Conservation (phyloP, 208 protist species). For the Porcisia deanei region DNA sequence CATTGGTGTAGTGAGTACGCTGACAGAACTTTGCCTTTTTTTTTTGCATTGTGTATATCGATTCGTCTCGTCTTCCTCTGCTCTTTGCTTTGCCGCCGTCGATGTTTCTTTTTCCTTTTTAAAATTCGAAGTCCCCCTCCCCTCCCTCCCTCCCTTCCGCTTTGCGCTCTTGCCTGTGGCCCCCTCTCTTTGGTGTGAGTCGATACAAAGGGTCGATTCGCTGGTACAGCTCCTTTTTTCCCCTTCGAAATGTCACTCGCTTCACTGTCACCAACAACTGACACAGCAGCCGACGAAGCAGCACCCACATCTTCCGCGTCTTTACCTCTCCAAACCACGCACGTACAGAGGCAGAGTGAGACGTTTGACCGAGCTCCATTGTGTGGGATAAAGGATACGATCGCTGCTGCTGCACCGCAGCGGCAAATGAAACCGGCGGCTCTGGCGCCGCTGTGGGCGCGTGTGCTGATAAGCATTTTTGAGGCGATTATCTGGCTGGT, state of each 20-base stretch:
- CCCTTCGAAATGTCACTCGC: neutral
- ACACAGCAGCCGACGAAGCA: neutral
- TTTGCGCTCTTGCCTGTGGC: neutral
- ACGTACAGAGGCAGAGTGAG: neutral
- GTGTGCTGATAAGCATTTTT: constrained; percentile 16
- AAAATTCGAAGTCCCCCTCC: too few relatives aligned
- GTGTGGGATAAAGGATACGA: neutral
- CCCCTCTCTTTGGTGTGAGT: neutral
- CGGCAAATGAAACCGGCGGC: neutral
- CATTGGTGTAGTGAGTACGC: neutral
- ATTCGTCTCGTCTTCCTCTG: neutral
- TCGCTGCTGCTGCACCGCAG: neutral
- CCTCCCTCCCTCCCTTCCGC: neutral
- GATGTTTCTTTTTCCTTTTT: neutral
- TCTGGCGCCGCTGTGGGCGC: constrained; percentile 17
- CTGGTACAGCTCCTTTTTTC: too few relatives aligned
- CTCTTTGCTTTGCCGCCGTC: neutral
- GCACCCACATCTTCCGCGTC: neutral
- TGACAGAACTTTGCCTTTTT: neutral
- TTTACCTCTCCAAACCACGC: neutral
- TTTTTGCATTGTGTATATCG: neutral
- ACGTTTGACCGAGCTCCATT: neutral
- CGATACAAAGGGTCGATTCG: neutral
- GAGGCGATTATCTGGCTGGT: constrained; percentile 34
- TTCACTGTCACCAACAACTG: neutral